A percentile compares a stretch with the other conserved stretches of the same genome.
Evolutionary conservation across 805 yeast genomes (phyloP).

Genomic region (Blastobotrys robertii): DNA sequence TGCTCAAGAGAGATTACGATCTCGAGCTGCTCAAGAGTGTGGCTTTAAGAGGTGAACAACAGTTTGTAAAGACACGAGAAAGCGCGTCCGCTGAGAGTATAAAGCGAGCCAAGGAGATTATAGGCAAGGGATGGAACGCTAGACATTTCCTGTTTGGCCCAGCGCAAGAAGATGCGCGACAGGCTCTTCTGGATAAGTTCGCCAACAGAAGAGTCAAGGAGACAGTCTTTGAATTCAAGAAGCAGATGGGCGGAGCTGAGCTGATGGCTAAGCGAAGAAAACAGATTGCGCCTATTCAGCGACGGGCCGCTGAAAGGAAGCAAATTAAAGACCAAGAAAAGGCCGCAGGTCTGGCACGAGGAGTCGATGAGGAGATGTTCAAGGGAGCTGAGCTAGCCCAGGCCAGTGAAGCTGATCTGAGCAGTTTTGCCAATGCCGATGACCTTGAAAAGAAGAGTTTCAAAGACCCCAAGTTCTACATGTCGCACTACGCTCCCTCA

Average conservation of each 20-base stretch:
- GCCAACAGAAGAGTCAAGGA: slow-evolving; percentile 65
- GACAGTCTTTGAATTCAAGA: slow-evolving; percentile 86
- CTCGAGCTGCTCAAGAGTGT: slow-evolving; percentile 55
- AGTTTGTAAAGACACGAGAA: slow-evolving; percentile 75
- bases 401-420: slow-evolving; percentile 33
- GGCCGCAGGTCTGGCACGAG: slow-evolving; percentile 5
- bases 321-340: slow-evolving; percentile 5
- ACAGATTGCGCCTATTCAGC: slow-evolving; percentile 82
- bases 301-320: slow-evolving; percentile 51
- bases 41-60: slow-evolving; percentile 76
- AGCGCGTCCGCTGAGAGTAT: slow-evolving; percentile 83
- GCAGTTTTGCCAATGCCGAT: too few species aligned
- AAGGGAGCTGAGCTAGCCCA: slow-evolving; percentile 22
- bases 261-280: slow-evolving; percentile 80
- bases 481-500: slow-evolving; percentile 84
- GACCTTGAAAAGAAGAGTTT: slow-evolving; percentile 34
- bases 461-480: slow-evolving; percentile 69
- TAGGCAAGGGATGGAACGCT: slow-evolving; percentile 66
- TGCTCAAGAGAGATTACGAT: slow-evolving; percentile 59
- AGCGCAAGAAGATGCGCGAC: slow-evolving; percentile 57
- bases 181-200: slow-evolving; percentile 63
- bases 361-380: slow-evolving; percentile 21
- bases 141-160: slow-evolving; percentile 61
- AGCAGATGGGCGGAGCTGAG: slow-evolving; percentile 43
- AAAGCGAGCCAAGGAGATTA: slow-evolving; percentile 71